Conservation (phyloP, 2,329 filamentous ascomycete genomes). For the Didymosphaeria variabile region DNA sequence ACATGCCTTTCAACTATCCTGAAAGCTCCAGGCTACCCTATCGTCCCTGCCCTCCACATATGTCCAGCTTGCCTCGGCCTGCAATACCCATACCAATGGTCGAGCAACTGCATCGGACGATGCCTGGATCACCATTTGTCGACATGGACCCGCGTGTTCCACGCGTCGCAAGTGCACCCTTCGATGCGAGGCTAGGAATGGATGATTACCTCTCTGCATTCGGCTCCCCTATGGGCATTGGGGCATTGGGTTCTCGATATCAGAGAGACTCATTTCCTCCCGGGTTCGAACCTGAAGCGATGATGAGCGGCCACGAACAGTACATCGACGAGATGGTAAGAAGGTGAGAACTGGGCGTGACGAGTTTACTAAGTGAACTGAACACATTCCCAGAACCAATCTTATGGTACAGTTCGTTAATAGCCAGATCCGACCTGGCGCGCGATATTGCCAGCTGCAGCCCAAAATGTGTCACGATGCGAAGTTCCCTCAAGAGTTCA, state of each 20-base stretch:
- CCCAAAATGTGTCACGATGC: slow-evolving; percentile 43
- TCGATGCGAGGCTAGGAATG: slow-evolving; percentile 23
- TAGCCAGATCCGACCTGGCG: slow-evolving; percentile 28
- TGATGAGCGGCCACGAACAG: slow-evolving; percentile 21
- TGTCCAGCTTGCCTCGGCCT: slow-evolving; percentile 19
- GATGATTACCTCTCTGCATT: slow-evolving; percentile 27
- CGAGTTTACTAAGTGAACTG: background rate
- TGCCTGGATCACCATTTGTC: slow-evolving; percentile 20
- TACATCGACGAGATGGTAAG: slow-evolving; percentile 29
- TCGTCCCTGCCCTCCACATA: slow-evolving; percentile 8
- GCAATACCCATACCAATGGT: slow-evolving; percentile 20
- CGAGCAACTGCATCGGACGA: slow-evolving; percentile 18
- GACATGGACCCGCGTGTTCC: slow-evolving; percentile 25
- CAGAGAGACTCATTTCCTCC: slow-evolving; percentile 18
- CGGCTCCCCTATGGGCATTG: slow-evolving; percentile 17
- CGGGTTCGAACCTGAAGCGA: slow-evolving; percentile 25
- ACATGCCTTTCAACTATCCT: slow-evolving; percentile 12
- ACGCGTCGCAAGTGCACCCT: slow-evolving; percentile 20
- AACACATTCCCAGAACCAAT: slow-evolving; percentile 27
- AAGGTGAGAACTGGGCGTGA: slow-evolving; percentile 18
- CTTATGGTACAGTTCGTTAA: slow-evolving; percentile 40
- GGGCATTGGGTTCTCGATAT: slow-evolving; percentile 13
- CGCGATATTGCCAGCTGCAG: slow-evolving; percentile 39
- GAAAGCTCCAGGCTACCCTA: slow-evolving; percentile 9
- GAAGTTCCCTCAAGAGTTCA: slow-evolving; percentile 43